Evolutionary conservation across 1,284 basidiomycete species (phyloP).

Genomic region (Marasmius sp.): DNA sequence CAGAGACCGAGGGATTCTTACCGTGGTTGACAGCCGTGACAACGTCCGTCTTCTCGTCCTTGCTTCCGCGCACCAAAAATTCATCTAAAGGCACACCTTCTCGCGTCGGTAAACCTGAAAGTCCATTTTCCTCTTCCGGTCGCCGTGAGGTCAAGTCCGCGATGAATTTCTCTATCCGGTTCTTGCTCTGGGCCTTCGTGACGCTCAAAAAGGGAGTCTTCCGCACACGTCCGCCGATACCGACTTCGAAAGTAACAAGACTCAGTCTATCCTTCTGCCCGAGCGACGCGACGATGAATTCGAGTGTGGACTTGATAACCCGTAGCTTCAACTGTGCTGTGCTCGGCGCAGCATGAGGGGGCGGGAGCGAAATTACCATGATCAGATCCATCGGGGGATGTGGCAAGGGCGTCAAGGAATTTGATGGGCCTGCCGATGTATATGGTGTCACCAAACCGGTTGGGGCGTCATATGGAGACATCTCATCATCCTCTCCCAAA

Average conservation of each 20-base stretch:
- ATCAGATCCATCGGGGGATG: constrained; percentile 92
- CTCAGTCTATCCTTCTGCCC: constrained; percentile 78
- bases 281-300: constrained; percentile 80
- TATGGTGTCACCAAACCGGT: constrained; percentile 70
- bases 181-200: constrained; percentile 68
- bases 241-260: constrained; percentile 88
- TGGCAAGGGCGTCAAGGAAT: constrained; percentile 74
- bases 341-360: constrained; percentile 67
- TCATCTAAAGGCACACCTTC: constrained; percentile 50
- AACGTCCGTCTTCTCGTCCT: constrained; percentile 93
- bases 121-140: constrained; percentile 33
- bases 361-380: constrained; percentile 86
- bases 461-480: constrained; percentile 54
- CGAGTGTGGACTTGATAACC: constrained; percentile 82
- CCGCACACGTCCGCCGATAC: constrained; percentile 73
- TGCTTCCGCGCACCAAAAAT: constrained; percentile 74
- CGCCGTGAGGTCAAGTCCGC: constrained; percentile 56
- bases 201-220: constrained; percentile 87
- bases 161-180: constrained; percentile 75
- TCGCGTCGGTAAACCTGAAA: constrained; percentile 16
- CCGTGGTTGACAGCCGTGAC: constrained; percentile 94
- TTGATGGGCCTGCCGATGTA: constrained; percentile 72
- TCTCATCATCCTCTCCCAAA: constrained; percentile 70
- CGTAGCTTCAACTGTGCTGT: constrained; percentile 82
- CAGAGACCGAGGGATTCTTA: constrained; percentile 29